Evolutionary conservation across 2,329 filamentous ascomycete genomes (phyloP), one percentile per base, ranked within the genome.

Genomic region (Lecanoromycetidae sp.): DNA sequence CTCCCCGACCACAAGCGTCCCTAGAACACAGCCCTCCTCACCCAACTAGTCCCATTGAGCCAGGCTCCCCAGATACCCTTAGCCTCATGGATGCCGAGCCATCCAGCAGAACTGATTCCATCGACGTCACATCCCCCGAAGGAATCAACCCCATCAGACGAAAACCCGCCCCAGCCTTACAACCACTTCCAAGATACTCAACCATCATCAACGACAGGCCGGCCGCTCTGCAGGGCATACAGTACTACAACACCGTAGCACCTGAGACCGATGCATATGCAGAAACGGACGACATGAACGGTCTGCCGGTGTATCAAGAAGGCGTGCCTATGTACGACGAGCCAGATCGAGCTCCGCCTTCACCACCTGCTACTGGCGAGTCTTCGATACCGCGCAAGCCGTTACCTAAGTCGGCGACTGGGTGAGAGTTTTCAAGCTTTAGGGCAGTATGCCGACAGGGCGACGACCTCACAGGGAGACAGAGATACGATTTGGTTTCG

Each of bases 101-200:
- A 20, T 36, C 17, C 12, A 33, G 10, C 30, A n/a, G 19, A 9
- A 17, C 12, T 6, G n/a, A 44, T 17, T 10, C 46, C 10, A 22
- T 44, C 19, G 12, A 12, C 8, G 8, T 3, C 9, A 19, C 26
- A 19, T 23, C 33, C 12, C 35, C 27, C 17, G 26, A 42, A n/a
- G 25, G 35, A 12, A 22, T 26, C 27, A 23, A 19, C 22, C 8
- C 23, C 13, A 20, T 29, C 8, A 33, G 41, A 23, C 35, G 50
- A 19, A 52, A 50, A 30, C 50, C 50, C 2, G 50, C 44, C 7
- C 50, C 50, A 15, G 36, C 39, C 4, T 23, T 53, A 7, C 37
- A 42, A 15, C 27, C 45, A 6, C 52, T 45, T 4, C 52, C 52
- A 3, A 42, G 43, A 9, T 54, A 54, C 34, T 53, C 52, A 9